Evolutionary conservation across 2,329 filamentous ascomycete species (phyloP).

Genomic region (Arthrobotrys entomopaga): DNA sequence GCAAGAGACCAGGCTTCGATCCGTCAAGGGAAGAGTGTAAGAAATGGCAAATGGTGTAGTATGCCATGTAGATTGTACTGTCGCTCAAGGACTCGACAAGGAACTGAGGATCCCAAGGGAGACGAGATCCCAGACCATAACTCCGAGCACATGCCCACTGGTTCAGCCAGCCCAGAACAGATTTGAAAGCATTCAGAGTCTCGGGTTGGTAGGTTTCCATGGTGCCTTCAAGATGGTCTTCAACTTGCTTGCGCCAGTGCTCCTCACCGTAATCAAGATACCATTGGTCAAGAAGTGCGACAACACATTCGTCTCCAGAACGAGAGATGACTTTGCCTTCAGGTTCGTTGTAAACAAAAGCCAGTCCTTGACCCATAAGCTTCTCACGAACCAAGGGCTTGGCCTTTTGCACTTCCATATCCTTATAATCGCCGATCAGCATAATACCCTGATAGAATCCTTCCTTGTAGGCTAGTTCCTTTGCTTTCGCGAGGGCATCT

Average conservation of each 20-base stretch:
- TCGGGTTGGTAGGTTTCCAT: slow-evolving; percentile 84
- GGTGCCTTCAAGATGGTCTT: slow-evolving; percentile 76
- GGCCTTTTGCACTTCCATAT: slow-evolving; percentile 83
- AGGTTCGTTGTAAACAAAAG: slow-evolving; percentile 93
- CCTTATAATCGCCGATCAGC: slow-evolving; percentile 86
- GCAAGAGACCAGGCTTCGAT: slow-evolving; percentile 73
- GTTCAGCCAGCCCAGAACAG: slow-evolving; percentile 89
- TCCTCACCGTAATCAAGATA: slow-evolving; percentile 96
- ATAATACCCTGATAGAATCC: slow-evolving; percentile 96
- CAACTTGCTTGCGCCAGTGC: slow-evolving; percentile 80
- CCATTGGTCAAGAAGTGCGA: slow-evolving; percentile 94
- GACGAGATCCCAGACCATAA: slow-evolving; percentile 90
- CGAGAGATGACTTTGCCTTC: slow-evolving; percentile 88
- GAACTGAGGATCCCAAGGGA: slow-evolving; percentile 92
- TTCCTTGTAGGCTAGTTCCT: slow-evolving; percentile 96
- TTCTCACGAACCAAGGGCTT: slow-evolving; percentile 85
- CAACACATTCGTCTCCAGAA: slow-evolving; percentile 91
- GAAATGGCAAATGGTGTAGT: slow-evolving; percentile 74
- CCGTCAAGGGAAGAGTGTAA: slow-evolving; percentile 90
- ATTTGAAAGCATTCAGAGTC: slow-evolving; percentile 81
- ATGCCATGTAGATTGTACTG: slow-evolving; percentile 90
- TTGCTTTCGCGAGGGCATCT: slow-evolving; percentile 89
- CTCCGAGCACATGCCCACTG: slow-evolving; percentile 95
- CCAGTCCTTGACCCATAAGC: slow-evolving; percentile 78
- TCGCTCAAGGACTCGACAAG: slow-evolving; percentile 93